phyloP scores from a whole-genome alignment of 495 filamentous ascomycete species.

The Penicillium robsamsonii region DNA sequence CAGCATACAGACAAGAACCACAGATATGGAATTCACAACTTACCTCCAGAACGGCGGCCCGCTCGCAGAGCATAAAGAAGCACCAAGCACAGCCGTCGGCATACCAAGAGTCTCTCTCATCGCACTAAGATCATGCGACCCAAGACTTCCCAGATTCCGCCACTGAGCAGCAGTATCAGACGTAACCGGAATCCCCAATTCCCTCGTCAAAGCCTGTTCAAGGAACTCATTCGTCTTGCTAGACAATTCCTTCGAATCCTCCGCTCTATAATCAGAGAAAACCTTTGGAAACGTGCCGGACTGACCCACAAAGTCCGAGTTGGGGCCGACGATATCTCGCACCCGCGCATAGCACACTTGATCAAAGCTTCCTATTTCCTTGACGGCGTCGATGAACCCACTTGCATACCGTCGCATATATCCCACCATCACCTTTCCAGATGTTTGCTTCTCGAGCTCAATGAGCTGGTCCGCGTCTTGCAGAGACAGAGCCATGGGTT shows the following conservation, averaged over 20 bases:
- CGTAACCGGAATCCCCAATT: conserved; percentile 8
- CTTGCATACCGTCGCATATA: conserved; percentile 48
- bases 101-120: conserved; percentile 48
- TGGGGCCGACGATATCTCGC: conserved; percentile 46
- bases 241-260: conserved; percentile 19
- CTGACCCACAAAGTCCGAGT: conserved; percentile 43
- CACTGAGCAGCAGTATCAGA: conserved; percentile 12
- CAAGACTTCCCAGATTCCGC: conserved; percentile 34
- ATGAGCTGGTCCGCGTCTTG: conserved; percentile 29
- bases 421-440: conserved; percentile 42
- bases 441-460: conserved; percentile 31
- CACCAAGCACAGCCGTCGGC: conserved; percentile 12
- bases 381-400: conserved; percentile 35
- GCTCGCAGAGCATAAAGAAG: conserved; percentile 7
- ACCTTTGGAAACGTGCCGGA: conserved; percentile 41
- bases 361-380: conserved; percentile 29
- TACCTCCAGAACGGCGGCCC: conserved; percentile 14
- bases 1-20: background rate
- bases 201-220: conserved; percentile 7
- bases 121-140: conserved; percentile 43
- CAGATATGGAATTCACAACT: background rate
- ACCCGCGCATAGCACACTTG: conserved; percentile 43
- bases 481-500: conserved; percentile 39
- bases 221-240: conserved; percentile 13
- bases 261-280: conserved; percentile 31